These are phyloP conservation scores for Dryas alaskensis DNA, from an alignment of 306 rosid genomes.

Conservation along the genomic window DNA sequence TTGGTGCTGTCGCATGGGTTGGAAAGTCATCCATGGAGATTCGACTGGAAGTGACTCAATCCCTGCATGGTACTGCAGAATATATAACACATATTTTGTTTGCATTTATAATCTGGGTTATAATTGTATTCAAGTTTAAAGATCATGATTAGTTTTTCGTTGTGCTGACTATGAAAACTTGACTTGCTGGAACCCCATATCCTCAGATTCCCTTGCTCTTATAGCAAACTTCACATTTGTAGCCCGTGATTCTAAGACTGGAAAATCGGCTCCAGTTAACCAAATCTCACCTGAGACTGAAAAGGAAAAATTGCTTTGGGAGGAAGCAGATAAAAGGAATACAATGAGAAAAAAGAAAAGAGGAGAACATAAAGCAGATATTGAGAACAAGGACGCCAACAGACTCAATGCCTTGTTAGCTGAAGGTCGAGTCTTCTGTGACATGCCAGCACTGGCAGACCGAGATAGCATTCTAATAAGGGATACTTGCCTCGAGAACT, in stretches of 20 bases:
- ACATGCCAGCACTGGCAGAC: constrained; percentile 90
- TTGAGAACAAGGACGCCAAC: constrained; percentile 31
- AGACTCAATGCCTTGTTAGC: constrained; percentile 63
- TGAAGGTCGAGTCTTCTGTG: constrained; percentile 68
- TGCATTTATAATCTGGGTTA: constrained; percentile 2
- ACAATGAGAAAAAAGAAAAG: constrained; percentile 52
- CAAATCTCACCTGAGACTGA: constrained; percentile 60
- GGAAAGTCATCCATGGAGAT: constrained; percentile 87
- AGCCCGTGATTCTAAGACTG: constrained; percentile 71
- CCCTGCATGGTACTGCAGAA: constrained; percentile 35
- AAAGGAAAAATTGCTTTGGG: constrained; percentile 61
- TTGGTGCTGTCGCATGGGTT: constrained; percentile 87
- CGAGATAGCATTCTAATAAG: constrained; percentile 74
- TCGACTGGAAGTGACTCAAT: constrained; percentile 58
- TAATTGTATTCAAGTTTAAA: not conserved
- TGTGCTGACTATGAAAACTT: constrained; percentile 24
- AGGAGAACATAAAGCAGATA: constrained; percentile 36
- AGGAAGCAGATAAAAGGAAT: constrained; percentile 76
- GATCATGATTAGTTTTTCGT: not conserved
- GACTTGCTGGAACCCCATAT: constrained; percentile 34
- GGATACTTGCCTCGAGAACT: constrained; percentile 70
- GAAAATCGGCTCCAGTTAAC: constrained; percentile 65
- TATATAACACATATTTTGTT: not conserved
- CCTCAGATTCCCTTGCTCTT: constrained; percentile 51
- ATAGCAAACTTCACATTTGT: constrained; percentile 83